Base-by-base conservation (phyloP, 2,329 filamentous ascomycete genomes). In the Xylaria multiplex region DNA sequence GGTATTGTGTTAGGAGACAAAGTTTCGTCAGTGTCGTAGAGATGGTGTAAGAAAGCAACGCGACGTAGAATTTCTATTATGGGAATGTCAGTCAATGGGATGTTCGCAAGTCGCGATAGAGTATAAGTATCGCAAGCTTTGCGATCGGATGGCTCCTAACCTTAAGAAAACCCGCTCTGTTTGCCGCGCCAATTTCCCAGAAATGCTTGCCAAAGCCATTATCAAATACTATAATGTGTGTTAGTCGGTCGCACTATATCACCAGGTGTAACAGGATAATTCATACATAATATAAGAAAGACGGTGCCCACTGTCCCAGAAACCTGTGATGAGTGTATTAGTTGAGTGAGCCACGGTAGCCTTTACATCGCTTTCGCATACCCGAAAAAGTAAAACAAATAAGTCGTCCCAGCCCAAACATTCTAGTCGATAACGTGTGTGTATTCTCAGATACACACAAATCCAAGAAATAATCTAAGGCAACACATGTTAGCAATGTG, bases 11-110 rank as follows among this genome's bases (percentile, higher is more conserved):
- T 1, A 80, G 71, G 0, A 81, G 73, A 6, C 77, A 78, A 6
- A 80, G 71, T 53, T 81, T 81, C 71, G 79, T 76, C 35, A 79
- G 73, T 0, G 75, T 74, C 13, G 76, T 77, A 9, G 77, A 78
- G 49, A 77, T 64, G 16, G 65, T 71, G 66, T 79, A 80, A 8
- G 75, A 70, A 8, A 70, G 73, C 56, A 79, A 71, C 9, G 72
- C 66, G 2, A 79, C 66, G 64, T 79, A 80, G 62, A 77, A 77
- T 11, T 70, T 74, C 77, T 79, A 46, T 16, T 6, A 8, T 6
- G 13, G 3, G 11, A 6, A 1, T 30, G 54, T 72, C 64, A 69
- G 67, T 60, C 37, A 43, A 19, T 19, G 11, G 37, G 14, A 7
- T 16, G 11, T 32, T 30, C n/a, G 24, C n/a, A 13, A 8, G 27